Conservation (phyloP, 176 grass and related monocot genomes). For the barley (Hordeum vulgare) region DNA sequence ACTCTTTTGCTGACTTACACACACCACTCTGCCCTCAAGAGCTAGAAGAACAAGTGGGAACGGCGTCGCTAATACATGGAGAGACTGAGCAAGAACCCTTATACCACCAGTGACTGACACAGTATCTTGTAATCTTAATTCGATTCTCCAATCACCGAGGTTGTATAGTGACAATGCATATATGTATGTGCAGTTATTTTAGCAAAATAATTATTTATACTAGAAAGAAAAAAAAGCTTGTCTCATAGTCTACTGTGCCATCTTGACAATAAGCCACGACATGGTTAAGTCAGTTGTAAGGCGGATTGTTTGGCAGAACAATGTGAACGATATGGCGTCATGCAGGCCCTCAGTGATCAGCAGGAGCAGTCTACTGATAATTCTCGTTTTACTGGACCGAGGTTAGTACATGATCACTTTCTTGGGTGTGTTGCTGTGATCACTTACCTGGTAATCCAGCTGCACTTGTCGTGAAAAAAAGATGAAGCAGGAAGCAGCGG, state of each 20-base stretch:
- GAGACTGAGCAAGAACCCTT: not conserved
- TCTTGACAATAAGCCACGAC: not conserved
- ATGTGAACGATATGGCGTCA: not conserved
- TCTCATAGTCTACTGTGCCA: not conserved
- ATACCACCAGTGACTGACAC: not conserved
- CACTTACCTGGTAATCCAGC: not conserved
- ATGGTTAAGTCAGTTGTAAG: not conserved
- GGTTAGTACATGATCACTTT: not conserved
- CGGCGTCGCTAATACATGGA: not conserved
- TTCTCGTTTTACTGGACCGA: not conserved
- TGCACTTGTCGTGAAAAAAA: too few species aligned
- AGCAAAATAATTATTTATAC: not conserved
- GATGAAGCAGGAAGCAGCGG: too few species aligned
- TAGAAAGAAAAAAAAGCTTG: not conserved
- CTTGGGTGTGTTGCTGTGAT: not conserved
- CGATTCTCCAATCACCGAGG: not conserved
- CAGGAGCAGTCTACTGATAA: not conserved
- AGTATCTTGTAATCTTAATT: conserved; percentile 17
- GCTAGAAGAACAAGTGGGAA: not conserved
- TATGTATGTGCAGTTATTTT: conserved; percentile 27
- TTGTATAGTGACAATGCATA: conserved; percentile 32
- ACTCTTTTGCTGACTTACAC: not conserved
- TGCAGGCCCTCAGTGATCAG: not conserved
- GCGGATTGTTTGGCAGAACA: not conserved
- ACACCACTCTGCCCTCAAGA: not conserved